Percentiles rank a stretch among this genome's conserved stretches.
These are phyloP conservation scores for Torrubiellomyces zombiae DNA, from an alignment of 2,329 filamentous ascomycete species.

Conservation along the genomic window DNA sequence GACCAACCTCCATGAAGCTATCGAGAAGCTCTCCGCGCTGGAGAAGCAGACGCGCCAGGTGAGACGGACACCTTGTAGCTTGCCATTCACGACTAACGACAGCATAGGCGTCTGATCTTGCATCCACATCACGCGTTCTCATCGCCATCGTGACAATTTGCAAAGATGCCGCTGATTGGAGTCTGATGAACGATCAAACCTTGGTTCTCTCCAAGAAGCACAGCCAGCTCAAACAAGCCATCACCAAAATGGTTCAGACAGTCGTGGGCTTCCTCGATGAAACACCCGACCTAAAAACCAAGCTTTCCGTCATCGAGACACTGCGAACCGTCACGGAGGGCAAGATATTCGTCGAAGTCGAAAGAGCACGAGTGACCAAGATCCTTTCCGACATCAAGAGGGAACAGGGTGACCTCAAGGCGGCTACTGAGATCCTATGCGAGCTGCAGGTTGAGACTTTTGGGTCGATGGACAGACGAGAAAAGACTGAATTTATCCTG, in stretches of 20 bases:
- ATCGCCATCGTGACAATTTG: constrained; percentile 83
- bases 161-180: constrained; percentile 87
- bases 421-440: constrained; percentile 83
- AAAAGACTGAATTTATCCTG: constrained; percentile 98
- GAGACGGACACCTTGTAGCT: too few relatives aligned
- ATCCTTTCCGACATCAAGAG: constrained; percentile 98
- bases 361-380: constrained; percentile 85
- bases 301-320: constrained; percentile 87
- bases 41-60: constrained; percentile 98
- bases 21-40: constrained; percentile 80
- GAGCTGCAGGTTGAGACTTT: constrained; percentile 98
- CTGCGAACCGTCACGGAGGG: constrained; percentile 92
- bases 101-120: constrained; percentile 77
- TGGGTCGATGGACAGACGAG: constrained; percentile 88
- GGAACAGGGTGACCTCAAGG: constrained; percentile 76
- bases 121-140: constrained; percentile 80
- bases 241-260: constrained; percentile 96
- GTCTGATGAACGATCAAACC: constrained; percentile 89
- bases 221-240: constrained; percentile 97
- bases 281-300: constrained; percentile 70
- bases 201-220: constrained; percentile 96
- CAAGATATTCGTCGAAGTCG: constrained; percentile 99
- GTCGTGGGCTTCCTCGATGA: constrained; percentile 85
- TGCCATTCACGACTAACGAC: constrained; percentile 6
- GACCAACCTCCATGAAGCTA: constrained; percentile 68